Conservation (phyloP, 257 asterid genomes). For the Cruciata laevipes region DNA sequence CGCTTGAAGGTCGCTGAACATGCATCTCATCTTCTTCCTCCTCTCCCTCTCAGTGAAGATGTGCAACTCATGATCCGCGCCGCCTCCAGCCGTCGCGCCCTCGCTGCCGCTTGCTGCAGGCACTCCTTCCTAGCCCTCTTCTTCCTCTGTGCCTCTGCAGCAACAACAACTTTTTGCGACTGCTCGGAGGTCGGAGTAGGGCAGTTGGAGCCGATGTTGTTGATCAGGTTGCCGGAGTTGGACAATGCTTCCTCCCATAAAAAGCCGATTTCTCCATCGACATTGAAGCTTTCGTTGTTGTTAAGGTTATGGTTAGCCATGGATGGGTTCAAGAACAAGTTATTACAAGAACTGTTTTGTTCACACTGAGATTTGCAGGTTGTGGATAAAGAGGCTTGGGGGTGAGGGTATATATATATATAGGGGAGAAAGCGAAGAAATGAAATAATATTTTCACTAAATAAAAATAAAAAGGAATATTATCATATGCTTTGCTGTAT, state of each 20-base stretch:
- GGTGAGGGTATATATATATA: background rate
- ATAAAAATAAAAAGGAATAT: background rate
- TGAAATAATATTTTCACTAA: background rate
- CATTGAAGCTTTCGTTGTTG: too few species aligned
- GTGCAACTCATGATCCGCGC: conserved; percentile 64
- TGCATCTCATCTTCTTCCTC: conserved; percentile 79
- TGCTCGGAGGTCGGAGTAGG: conserved; percentile 9
- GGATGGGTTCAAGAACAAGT: conserved; percentile 1
- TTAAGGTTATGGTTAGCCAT: conserved; percentile 22
- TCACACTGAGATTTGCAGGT: background rate
- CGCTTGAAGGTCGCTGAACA: conserved; percentile 67
- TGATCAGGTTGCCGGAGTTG: conserved; percentile 20
- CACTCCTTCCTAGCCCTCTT: conserved; percentile 12
- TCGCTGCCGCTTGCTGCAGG: background rate
- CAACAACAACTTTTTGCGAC: background rate
- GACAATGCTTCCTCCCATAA: conserved; percentile 34
- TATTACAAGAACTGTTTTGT: background rate
- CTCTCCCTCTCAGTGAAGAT: conserved; percentile 81
- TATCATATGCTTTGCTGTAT: background rate
- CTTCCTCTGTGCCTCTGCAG: conserved; percentile 22
- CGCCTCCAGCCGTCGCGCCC: too few species aligned
- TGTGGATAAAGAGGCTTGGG: background rate
- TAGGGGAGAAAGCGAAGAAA: background rate
- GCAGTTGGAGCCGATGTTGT: conserved; percentile 3
- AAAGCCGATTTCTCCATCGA: conserved; percentile 9